These are phyloP conservation scores for Hymenoscyphus fraxineus DNA, from an alignment of 2,329 filamentous ascomycete species.

Conservation along the genomic window DNA sequence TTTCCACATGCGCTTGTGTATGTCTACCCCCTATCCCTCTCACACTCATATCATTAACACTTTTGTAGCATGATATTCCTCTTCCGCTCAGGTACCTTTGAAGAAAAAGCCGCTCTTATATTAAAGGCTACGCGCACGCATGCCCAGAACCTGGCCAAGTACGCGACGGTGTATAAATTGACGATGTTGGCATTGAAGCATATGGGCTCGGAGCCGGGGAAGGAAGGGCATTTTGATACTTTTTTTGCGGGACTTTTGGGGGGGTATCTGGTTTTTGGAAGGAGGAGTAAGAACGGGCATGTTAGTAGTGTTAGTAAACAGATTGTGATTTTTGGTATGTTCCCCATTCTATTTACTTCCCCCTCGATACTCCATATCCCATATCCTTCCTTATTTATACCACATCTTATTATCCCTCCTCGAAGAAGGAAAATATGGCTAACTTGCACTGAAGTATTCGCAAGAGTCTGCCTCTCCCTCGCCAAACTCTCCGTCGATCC, in stretches of 20 bases:
- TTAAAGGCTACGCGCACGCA: slow-evolving; percentile 85
- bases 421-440: neutral
- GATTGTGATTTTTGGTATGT: slow-evolving; percentile 78
- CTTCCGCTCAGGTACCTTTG: slow-evolving; percentile 82
- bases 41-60: neutral
- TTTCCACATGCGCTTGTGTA: slow-evolving; percentile 95
- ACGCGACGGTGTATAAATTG: slow-evolving; percentile 86
- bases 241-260: slow-evolving; percentile 85
- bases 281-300: slow-evolving; percentile 59
- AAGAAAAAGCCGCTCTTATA: slow-evolving; percentile 73
- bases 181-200: slow-evolving; percentile 72
- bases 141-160: slow-evolving; percentile 85
- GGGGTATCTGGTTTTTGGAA: slow-evolving; percentile 89
- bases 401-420: neutral
- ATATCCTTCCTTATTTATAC: neutral
- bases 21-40: slow-evolving; percentile 22
- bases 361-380: neutral
- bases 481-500: slow-evolving; percentile 78
- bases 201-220: slow-evolving; percentile 53
- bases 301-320: slow-evolving; percentile 86
- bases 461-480: slow-evolving; percentile 78
- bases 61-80: slow-evolving; percentile 81
- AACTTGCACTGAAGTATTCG: slow-evolving; percentile 59
- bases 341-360: neutral
- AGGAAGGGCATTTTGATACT: slow-evolving; percentile 72